Conservation (phyloP, 169 alveolate genomes). For the Plasmodium gonderi region DNA sequence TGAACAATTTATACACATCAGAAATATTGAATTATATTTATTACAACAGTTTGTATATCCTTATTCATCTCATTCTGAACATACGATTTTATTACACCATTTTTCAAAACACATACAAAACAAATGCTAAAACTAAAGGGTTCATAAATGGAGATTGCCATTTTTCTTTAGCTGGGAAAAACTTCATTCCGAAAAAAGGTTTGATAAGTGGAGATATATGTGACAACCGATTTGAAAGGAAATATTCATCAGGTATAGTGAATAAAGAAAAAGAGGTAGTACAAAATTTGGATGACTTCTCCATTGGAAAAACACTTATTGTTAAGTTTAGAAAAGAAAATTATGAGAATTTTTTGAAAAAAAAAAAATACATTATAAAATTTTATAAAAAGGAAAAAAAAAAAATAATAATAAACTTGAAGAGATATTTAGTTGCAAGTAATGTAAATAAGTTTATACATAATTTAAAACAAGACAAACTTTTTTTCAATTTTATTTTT, state of each 20-base stretch:
- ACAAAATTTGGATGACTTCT: too few relatives aligned
- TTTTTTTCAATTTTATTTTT: slow-evolving; percentile 14
- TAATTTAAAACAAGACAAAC: slow-evolving; percentile 4
- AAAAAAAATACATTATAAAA: slow-evolving; percentile 41
- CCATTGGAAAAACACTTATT: background rate
- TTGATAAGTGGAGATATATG: too few relatives aligned
- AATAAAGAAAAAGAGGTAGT: too few relatives aligned
- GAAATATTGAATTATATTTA: slow-evolving; percentile 57
- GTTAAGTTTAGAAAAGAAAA: background rate
- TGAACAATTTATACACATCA: slow-evolving; percentile 52
- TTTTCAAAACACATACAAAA: slow-evolving; percentile 24
- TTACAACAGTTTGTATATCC: slow-evolving; percentile 38
- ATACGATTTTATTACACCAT: slow-evolving; percentile 34
- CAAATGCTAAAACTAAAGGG: background rate
- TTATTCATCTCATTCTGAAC: slow-evolving; percentile 30
- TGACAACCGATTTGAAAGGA: too few relatives aligned
- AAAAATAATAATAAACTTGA: slow-evolving; percentile 8
- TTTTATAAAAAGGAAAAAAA: slow-evolving; percentile 31
- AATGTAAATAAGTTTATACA: slow-evolving; percentile 20
- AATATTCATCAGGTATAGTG: too few relatives aligned
- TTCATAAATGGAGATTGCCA: background rate
- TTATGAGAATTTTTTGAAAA: slow-evolving; percentile 1
- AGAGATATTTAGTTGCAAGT: background rate
- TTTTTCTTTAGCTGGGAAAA: too few relatives aligned
- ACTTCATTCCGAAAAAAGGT: too few relatives aligned